Evolutionary conservation across 2,329 filamentous ascomycete species (phyloP).

Genomic region (Ceratocystis albifundus): DNA sequence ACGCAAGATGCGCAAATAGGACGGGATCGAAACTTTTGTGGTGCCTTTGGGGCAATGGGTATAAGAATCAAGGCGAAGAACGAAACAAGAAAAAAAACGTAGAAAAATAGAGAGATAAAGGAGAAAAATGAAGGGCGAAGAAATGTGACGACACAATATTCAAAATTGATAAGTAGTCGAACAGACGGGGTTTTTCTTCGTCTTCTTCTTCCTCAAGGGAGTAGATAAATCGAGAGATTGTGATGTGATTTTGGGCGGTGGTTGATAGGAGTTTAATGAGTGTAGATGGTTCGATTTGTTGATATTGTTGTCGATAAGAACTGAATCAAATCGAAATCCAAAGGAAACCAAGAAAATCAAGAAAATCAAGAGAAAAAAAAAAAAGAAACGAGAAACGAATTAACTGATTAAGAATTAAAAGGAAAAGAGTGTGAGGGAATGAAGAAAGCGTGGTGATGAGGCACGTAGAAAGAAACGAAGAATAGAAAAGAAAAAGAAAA

Average conservation of each 20-base stretch:
- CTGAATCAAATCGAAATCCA: slow-evolving; percentile 18
- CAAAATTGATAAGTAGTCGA: not conserved
- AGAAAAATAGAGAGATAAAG: not conserved
- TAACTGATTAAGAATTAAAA: slow-evolving; percentile 24
- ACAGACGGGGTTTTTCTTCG: too few relatives aligned
- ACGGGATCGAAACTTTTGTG: slow-evolving; percentile 12
- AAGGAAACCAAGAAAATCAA: slow-evolving; percentile 7
- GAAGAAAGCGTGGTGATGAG: not conserved
- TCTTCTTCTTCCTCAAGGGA: not conserved
- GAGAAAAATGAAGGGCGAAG: not conserved
- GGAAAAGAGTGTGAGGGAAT: slow-evolving; percentile 22
- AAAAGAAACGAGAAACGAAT: slow-evolving; percentile 15
- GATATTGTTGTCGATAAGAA: slow-evolving; percentile 17
- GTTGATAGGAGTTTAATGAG: slow-evolving; percentile 13
- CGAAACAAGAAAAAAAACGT: not conserved
- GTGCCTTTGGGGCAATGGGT: slow-evolving; percentile 21
- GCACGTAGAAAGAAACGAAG: slow-evolving; percentile 12
- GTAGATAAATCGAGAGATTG: slow-evolving; percentile 22
- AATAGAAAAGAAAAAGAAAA: slow-evolving; percentile 10
- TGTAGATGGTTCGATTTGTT: slow-evolving; percentile 33
- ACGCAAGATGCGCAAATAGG: not conserved
- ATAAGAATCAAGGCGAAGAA: slow-evolving; percentile 14
- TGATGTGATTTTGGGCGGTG: slow-evolving; percentile 24
- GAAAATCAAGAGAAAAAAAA: slow-evolving; percentile 1
- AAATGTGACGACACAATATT: not conserved